Evolutionary conservation across 1,139 yeast genomes (phyloP), one percentile per base, ranked within the genome.

Genomic region (Taphrina communis): DNA sequence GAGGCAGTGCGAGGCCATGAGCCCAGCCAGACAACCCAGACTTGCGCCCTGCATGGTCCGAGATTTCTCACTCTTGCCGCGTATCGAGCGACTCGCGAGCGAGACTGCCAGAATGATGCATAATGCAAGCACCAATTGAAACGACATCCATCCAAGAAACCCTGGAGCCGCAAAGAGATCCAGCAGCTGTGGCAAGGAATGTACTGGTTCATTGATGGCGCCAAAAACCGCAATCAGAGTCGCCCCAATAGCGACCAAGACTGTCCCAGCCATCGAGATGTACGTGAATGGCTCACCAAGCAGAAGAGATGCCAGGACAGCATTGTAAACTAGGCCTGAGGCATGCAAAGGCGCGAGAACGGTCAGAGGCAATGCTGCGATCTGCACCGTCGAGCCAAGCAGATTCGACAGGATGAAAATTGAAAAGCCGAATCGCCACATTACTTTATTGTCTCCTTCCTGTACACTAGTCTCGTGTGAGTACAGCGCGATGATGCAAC

Each of bases 301-400:
- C 21, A 92, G 77, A 36, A 90, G 72, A 36, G 89, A 77, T 63
- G 96, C 90, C 73, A 92, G 88, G 9, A 90, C 78, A 0, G 95
- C 86, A 77, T 92, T 92, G 81, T 92, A 91, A 2, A 91, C 93
- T 46, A 92, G 82, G 0, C 97, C 97, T 17, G 88, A 86, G 42
- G 96, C 92, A 77, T 92, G 97, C 65, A 92, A 79, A 0, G 97
- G 97, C 46, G 93, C 87, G 69, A 91, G 78, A 1, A 92, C 84
- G 62, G 91, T 88, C 71, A 92, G 80, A 0, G 97, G 97, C 56
- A 92, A 80, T 0, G 97, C 89, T 1, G 95, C 85, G 55, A 92
- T 87, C 77, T 92, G 97, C 46, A 91, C 88, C 42, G 89, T 82
- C 2, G 95, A 88, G 0, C 97, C 97, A 65, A 91, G 80, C 1